These are phyloP conservation scores for Funneliformis geosporum DNA, from an alignment of 192 early-diverging fungal genomes.

Conservation along the genomic window DNA sequence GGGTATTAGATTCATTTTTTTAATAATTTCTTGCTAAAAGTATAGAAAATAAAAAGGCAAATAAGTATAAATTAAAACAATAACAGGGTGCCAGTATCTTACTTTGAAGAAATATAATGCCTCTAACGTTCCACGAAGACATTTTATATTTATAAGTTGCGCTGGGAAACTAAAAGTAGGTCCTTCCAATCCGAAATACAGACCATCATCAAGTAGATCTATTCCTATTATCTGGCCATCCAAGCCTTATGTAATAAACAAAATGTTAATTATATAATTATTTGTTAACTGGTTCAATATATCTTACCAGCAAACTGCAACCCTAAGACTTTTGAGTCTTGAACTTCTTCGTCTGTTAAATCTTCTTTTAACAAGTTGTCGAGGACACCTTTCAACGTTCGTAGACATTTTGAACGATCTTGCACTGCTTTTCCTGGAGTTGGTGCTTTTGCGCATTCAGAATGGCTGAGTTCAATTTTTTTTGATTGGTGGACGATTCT, in stretches of 20 bases:
- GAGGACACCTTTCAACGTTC: background rate
- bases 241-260: slow-evolving; percentile 1
- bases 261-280: slow-evolving; percentile 3
- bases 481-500: background rate
- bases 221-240: slow-evolving; percentile 11
- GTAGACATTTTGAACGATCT: slow-evolving; percentile 21
- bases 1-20: slow-evolving; percentile 17
- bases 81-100: background rate
- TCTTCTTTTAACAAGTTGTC: background rate
- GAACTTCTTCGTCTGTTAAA: background rate
- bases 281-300: background rate
- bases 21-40: slow-evolving; percentile 24
- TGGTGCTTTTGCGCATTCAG: background rate
- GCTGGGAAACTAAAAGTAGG: slow-evolving; percentile 13
- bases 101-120: slow-evolving; percentile 20
- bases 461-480: slow-evolving; percentile 22
- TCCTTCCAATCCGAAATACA: slow-evolving; percentile 5
- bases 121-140: slow-evolving; percentile 9
- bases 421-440: slow-evolving; percentile 16
- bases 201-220: slow-evolving; percentile 12
- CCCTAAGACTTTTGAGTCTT: background rate
- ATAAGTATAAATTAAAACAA: slow-evolving; percentile 1
- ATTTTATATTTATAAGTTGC: slow-evolving; percentile 10
- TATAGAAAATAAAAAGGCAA: slow-evolving; percentile 9
- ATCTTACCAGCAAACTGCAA: background rate